phyloP scores from a whole-genome alignment of 345 rosid species.

The Stellera chamaejasme region DNA sequence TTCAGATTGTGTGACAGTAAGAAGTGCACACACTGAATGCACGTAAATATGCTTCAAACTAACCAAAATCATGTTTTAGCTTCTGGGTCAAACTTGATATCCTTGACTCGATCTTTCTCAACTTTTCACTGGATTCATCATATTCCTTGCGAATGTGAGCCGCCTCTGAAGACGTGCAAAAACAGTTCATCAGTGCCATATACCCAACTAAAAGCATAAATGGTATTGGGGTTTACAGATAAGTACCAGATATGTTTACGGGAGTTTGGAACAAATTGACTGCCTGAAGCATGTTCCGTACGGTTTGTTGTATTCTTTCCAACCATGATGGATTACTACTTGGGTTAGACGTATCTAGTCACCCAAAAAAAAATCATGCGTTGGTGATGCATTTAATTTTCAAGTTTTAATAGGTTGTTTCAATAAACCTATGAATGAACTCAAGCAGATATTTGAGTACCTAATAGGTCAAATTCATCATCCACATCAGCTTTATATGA shows the following conservation, averaged over 20 bases:
- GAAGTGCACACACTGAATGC: conserved; percentile 1
- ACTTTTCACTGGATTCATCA: conserved; percentile 62
- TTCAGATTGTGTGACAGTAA: conserved; percentile 17
- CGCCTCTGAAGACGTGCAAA: conserved; percentile 49
- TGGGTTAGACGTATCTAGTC: conserved; percentile 34
- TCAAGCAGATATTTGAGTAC: conserved; percentile 24
- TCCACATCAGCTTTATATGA: conserved; percentile 49
- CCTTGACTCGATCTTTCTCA: conserved; percentile 77
- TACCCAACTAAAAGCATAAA: neutral
- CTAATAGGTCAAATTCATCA: conserved; percentile 49
- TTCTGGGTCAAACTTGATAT: conserved; percentile 72
- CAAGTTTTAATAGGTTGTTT: conserved; percentile 2
- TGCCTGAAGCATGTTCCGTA: conserved; percentile 50
- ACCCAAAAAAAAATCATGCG: neutral
- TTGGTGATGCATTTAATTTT: neutral
- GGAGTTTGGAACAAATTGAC: conserved; percentile 73
- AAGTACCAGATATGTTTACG: conserved; percentile 60
- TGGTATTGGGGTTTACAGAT: conserved; percentile 2
- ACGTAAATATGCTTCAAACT: conserved; percentile 16
- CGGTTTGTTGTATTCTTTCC: conserved; percentile 67
- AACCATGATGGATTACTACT: conserved; percentile 64
- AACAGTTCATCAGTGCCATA: conserved; percentile 8
- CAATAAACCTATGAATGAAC: neutral
- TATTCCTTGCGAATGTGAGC: conserved; percentile 76
- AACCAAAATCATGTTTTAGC: conserved; percentile 89